phyloP scores from a whole-genome alignment of 352 stramenopile species.

The Pythium periplocum region DNA sequence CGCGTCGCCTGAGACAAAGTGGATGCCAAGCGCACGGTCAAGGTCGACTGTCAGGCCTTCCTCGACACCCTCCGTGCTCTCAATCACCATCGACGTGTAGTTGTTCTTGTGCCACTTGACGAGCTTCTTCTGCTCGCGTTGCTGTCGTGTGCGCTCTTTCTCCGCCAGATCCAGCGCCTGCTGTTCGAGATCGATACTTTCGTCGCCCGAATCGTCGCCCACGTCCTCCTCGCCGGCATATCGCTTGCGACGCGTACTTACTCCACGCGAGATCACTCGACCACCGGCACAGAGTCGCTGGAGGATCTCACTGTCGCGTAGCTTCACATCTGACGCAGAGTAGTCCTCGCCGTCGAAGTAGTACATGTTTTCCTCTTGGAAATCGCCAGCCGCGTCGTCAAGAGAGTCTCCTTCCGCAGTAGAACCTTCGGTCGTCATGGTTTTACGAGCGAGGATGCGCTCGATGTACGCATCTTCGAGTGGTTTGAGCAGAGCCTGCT shows the following conservation, averaged over 20 bases:
- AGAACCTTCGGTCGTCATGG: conserved; percentile 14
- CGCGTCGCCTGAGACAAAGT: conserved; percentile 56
- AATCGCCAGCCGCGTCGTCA: conserved; percentile 46
- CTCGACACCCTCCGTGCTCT: background rate
- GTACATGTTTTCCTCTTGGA: conserved; percentile 79
- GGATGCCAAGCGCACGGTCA: conserved; percentile 22
- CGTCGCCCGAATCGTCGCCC: conserved; percentile 21
- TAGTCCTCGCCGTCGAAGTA: conserved; percentile 82
- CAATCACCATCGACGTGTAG: conserved; percentile 48
- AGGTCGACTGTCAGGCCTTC: conserved; percentile 2
- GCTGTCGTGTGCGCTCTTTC: conserved; percentile 30
- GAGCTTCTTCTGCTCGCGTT: conserved; percentile 40
- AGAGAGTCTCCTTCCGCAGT: conserved; percentile 28
- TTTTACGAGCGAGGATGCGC: conserved; percentile 37
- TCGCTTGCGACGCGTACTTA: conserved; percentile 13
- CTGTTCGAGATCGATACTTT: conserved; percentile 11
- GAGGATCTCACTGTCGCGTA: conserved; percentile 35
- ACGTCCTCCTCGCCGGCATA: conserved; percentile 33
- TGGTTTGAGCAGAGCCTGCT: conserved; percentile 34
- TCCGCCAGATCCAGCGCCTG: conserved; percentile 22
- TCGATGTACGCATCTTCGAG: conserved; percentile 58
- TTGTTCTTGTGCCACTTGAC: conserved; percentile 54
- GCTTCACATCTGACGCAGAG: conserved; percentile 31
- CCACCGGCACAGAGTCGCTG: conserved; percentile 26
- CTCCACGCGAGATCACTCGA: conserved; percentile 20